phyloP scores from a whole-genome alignment of 495 filamentous ascomycete species.

The Neurospora pannonica region DNA sequence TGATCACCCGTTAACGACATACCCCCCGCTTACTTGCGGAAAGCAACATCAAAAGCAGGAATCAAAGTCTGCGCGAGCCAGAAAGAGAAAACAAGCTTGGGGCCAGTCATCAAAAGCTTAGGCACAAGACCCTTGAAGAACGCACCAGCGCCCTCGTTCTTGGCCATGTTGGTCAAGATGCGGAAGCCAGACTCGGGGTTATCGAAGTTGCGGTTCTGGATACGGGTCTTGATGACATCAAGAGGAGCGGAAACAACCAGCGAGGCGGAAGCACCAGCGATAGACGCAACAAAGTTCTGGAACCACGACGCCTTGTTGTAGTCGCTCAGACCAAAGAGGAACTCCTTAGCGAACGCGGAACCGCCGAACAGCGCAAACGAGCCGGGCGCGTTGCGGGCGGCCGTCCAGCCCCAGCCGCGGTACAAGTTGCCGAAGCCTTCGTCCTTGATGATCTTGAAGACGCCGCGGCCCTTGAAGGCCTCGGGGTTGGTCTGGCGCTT shows the following conservation, averaged over 20 bases:
- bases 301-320: conserved; percentile 92
- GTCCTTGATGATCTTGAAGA: conserved; percentile 81
- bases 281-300: conserved; percentile 96
- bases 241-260: conserved; percentile 89
- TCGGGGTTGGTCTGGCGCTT: conserved; percentile 99
- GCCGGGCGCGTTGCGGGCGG: conserved; percentile 91
- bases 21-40: not conserved
- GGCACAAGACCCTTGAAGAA: conserved; percentile 98
- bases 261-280: conserved; percentile 85
- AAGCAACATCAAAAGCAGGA: conserved; percentile 40
- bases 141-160: conserved; percentile 69
- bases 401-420: conserved; percentile 94
- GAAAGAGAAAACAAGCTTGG: conserved; percentile 98
- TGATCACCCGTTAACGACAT: not conserved
- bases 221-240: conserved; percentile 98
- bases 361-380: conserved; percentile 98
- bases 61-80: conserved; percentile 97
- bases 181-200: conserved; percentile 89
- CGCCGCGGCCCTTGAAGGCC: conserved; percentile 87
- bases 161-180: conserved; percentile 80
- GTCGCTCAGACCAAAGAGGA: conserved; percentile 74
- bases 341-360: conserved; percentile 96
- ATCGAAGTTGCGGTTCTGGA: conserved; percentile 99
- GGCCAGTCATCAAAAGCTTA: conserved; percentile 96
- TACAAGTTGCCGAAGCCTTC: conserved; percentile 88